Base-by-base conservation (phyloP, 345 rosid species). In the Bruguiera parviflora region DNA sequence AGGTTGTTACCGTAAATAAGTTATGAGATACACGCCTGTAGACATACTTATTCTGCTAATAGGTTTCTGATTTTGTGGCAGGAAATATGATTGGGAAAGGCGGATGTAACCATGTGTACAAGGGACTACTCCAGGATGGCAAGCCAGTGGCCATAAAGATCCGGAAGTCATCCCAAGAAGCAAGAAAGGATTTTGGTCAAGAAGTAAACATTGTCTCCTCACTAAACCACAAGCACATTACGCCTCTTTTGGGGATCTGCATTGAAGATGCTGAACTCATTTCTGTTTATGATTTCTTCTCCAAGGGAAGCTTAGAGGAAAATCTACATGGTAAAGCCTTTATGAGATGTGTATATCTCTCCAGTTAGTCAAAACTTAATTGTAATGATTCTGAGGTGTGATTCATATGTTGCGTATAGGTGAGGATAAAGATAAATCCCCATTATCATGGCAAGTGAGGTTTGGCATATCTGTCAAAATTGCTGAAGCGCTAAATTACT, bases 31-130 rank as follows among this genome's bases (percentile, higher is more conserved):
- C 8, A 62, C 25, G n/a, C 68, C 25, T 43, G 19, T 18, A 4
- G 63, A 33, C n/a, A 28, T 24, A 5, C 37, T 49, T 19, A 13
- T 35, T 69, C 55, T 70, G 18, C 22, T 46, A 11, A 77, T 71
- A 43, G 75, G 64, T 52, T 25, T 75, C 57, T 66, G 29, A 51
- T 73, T 35, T 24, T 19, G 4, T 73, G 63, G 51, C 73, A 91
- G 99, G 78, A 73, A 90, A 87, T 66, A 60, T 92, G 28, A 87
- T 85, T 19, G 99, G 96, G 24, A 83, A 88, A 76, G 97, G 99
- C 67, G 99, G 96, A 28, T 86, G 84, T 53, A 92, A 86, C 73
- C 80, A 72, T 18, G 97, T 95, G 0, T 95, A 87, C 64, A 92
- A 80, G 72, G 97, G 97, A 15, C 71, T 71, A 61, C 89, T 92